phyloP scores from a whole-genome alignment of 352 stramenopile genomes.

The Hyaloperonospora brassicae region DNA sequence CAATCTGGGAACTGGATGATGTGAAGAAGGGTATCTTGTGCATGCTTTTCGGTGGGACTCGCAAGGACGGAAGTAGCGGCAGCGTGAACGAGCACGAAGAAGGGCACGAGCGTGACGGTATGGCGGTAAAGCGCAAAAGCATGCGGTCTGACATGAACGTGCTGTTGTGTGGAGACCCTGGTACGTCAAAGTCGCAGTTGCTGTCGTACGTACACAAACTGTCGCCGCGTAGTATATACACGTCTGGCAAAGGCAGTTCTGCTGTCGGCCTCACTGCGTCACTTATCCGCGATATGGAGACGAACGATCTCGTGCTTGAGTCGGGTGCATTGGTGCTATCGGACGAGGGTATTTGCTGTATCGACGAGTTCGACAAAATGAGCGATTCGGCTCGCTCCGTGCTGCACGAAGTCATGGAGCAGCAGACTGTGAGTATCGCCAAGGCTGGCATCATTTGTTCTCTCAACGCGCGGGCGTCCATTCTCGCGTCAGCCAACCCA shows the following conservation, averaged over 20 bases:
- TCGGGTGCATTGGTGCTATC: slow-evolving; percentile 94
- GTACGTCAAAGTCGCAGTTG: slow-evolving; percentile 97
- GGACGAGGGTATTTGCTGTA: slow-evolving; percentile 97
- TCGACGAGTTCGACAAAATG: slow-evolving; percentile 99
- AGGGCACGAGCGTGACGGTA: slow-evolving; percentile 27
- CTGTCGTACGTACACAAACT: slow-evolving; percentile 96
- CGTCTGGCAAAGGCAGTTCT: slow-evolving; percentile 95
- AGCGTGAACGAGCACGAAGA: slow-evolving; percentile 38
- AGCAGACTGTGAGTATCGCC: slow-evolving; percentile 96
- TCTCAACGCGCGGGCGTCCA: slow-evolving; percentile 96
- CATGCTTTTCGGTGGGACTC: slow-evolving; percentile 97
- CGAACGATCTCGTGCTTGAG: slow-evolving; percentile 95
- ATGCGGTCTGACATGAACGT: slow-evolving; percentile 97
- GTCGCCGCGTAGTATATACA: slow-evolving; percentile 96
- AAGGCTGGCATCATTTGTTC: slow-evolving; percentile 98
- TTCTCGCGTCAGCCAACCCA: slow-evolving; percentile 97
- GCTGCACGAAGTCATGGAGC: slow-evolving; percentile 99
- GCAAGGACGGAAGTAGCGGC: slow-evolving; percentile 55
- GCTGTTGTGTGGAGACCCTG: slow-evolving; percentile 95
- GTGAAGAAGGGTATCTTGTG: slow-evolving; percentile 98
- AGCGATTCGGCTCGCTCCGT: slow-evolving; percentile 94
- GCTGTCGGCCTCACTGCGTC: slow-evolving; percentile 98
- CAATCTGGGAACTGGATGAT: slow-evolving; percentile 95
- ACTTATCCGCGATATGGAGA: slow-evolving; percentile 94
- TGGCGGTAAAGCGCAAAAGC: slow-evolving; percentile 48